A percentile compares a stretch with the other conserved stretches of the same genome.
Conservation (phyloP, 2,329 filamentous ascomycete species). For the Macrophomina phaseolina region DNA sequence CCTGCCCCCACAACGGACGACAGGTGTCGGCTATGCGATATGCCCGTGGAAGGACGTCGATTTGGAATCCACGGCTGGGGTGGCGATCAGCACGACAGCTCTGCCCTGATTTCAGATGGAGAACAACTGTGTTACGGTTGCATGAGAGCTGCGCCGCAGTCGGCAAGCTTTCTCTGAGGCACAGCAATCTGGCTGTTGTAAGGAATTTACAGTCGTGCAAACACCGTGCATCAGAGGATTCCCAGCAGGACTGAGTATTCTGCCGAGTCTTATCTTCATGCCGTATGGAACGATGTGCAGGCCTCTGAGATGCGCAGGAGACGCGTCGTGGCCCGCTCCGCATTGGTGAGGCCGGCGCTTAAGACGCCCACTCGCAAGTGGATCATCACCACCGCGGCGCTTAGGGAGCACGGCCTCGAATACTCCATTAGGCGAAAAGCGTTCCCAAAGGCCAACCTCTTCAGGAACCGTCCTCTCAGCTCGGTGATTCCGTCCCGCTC, state of each 20-base stretch:
- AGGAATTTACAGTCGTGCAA: background rate
- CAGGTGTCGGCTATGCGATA: slow-evolving; percentile 71
- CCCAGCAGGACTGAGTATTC: background rate
- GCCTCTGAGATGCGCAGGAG: background rate
- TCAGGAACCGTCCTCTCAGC: slow-evolving; percentile 4
- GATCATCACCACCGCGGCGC: slow-evolving; percentile 19
- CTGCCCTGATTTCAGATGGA: background rate
- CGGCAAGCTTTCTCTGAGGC: slow-evolving; percentile 20
- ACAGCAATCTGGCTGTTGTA: background rate
- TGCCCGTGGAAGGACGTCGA: slow-evolving; percentile 67
- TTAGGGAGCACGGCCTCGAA: slow-evolving; percentile 7
- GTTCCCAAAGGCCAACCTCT: background rate
- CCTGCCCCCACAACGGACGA: slow-evolving; percentile 42
- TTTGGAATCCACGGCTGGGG: slow-evolving; percentile 67
- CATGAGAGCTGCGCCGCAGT: slow-evolving; percentile 20
- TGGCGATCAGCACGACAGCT: slow-evolving; percentile 51
- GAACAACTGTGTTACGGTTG: slow-evolving; percentile 25
- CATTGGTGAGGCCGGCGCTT: slow-evolving; percentile 12
- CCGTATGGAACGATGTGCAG: background rate
- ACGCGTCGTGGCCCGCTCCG: slow-evolving; percentile 3
- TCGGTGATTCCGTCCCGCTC: background rate
- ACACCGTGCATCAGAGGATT: background rate
- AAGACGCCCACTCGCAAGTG: slow-evolving; percentile 7
- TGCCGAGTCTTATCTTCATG: background rate
- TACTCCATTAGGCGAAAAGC: background rate